phyloP scores from a whole-genome alignment of 2,329 filamentous ascomycete species.

The Aaosphaeria arxii region DNA sequence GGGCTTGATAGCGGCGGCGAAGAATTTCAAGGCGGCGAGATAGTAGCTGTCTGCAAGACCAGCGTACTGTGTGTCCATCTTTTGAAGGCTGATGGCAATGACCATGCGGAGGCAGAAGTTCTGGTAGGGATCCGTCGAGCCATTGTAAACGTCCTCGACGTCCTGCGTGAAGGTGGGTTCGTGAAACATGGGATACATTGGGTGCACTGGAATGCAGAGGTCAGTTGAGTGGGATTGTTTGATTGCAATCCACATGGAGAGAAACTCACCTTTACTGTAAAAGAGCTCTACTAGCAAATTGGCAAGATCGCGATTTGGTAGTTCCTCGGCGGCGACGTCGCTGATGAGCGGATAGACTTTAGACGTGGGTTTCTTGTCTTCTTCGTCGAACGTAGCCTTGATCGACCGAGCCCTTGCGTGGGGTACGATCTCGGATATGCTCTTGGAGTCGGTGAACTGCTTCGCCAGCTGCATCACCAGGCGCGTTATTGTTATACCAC shows the following conservation, averaged over 20 bases:
- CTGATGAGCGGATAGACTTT: slow-evolving; percentile 92
- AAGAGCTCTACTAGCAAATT: slow-evolving; percentile 82
- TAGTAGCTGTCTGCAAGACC: slow-evolving; percentile 95
- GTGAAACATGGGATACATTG: slow-evolving; percentile 83
- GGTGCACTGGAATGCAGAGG: slow-evolving; percentile 61
- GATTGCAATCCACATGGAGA: neutral
- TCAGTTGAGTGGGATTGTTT: slow-evolving; percentile 7
- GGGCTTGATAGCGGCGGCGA: slow-evolving; percentile 79
- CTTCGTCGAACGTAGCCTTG: slow-evolving; percentile 64
- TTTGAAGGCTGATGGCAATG: slow-evolving; percentile 91
- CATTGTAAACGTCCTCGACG: slow-evolving; percentile 76
- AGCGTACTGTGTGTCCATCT: slow-evolving; percentile 84
- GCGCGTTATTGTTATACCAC: slow-evolving; percentile 91
- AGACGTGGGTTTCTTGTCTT: slow-evolving; percentile 64
- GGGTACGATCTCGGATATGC: slow-evolving; percentile 88
- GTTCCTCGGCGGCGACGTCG: slow-evolving; percentile 69
- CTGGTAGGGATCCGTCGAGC: slow-evolving; percentile 73
- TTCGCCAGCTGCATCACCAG: slow-evolving; percentile 96
- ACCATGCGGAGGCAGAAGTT: slow-evolving; percentile 90
- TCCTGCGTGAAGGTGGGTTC: slow-evolving; percentile 75
- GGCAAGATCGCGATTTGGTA: slow-evolving; percentile 72
- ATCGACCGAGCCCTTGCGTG: slow-evolving; percentile 65
- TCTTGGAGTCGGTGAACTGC: slow-evolving; percentile 84
- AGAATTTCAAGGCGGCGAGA: slow-evolving; percentile 77
- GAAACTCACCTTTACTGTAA: slow-evolving; percentile 68